Percentiles rank a stretch among this genome's conserved stretches.
phyloP scores from a whole-genome alignment of 495 filamentous ascomycete genomes.

The Amorphotheca resinae region DNA sequence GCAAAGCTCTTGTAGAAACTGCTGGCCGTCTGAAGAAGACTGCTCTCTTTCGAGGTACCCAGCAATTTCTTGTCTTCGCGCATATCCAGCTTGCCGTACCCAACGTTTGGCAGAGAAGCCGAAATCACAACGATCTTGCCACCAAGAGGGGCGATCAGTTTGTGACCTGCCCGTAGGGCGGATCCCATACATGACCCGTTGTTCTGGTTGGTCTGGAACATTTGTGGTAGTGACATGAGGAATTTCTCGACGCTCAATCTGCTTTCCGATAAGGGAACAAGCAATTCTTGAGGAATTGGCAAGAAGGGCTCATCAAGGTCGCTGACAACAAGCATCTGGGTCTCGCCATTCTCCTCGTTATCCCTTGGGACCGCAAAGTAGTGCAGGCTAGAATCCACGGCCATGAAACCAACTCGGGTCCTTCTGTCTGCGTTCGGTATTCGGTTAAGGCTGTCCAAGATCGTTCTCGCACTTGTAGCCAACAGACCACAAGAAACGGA shows the following conservation, averaged over 20 bases:
- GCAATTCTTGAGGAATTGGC: conserved; percentile 82
- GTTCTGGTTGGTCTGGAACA: conserved; percentile 92
- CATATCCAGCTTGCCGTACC: conserved; percentile 81
- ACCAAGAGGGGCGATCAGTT: conserved; percentile 82
- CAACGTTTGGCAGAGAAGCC: conserved; percentile 81
- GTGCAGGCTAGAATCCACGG: conserved; percentile 87
- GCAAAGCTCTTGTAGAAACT: conserved; percentile 99
- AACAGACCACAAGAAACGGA: conserved; percentile 87
- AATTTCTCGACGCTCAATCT: conserved; percentile 83
- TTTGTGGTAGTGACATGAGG: conserved; percentile 80
- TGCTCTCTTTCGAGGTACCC: conserved; percentile 83
- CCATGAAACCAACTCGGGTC: conserved; percentile 88
- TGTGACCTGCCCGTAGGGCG: conserved; percentile 84
- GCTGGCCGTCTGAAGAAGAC: conserved; percentile 77
- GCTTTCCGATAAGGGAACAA: conserved; percentile 83
- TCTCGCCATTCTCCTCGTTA: conserved; percentile 65
- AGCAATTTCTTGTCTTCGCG: conserved; percentile 94
- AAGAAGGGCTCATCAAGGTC: conserved; percentile 97
- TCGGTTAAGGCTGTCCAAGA: conserved; percentile 87
- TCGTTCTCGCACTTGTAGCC: conserved; percentile 85
- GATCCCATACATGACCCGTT: conserved; percentile 83
- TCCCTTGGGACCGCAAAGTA: conserved; percentile 93
- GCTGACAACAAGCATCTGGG: conserved; percentile 86
- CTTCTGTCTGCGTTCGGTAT: conserved; percentile 94
- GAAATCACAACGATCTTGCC: conserved; percentile 89